Percentiles rank a stretch among this genome's conserved stretches.
These are phyloP conservation scores for Amorphotheca resinae DNA, from an alignment of 495 filamentous ascomycete genomes.

Conservation along the genomic window DNA sequence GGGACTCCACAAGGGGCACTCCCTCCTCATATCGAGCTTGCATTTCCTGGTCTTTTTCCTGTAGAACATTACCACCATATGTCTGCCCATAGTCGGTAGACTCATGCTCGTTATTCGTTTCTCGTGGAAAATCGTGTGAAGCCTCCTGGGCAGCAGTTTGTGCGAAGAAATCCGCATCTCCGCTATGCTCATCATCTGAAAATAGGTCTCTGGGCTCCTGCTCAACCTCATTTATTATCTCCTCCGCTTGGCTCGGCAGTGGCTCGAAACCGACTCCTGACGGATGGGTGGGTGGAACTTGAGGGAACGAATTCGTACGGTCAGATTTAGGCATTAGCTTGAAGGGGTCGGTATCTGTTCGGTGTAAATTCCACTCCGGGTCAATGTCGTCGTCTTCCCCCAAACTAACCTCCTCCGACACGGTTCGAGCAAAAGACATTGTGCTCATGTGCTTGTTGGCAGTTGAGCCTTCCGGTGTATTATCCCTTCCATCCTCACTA, in stretches of 20 bases:
- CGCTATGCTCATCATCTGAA: slow-evolving; percentile 16
- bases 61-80: slow-evolving; percentile 13
- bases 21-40: slow-evolving; percentile 49
- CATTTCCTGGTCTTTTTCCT: slow-evolving; percentile 18
- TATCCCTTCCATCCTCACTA: slow-evolving; percentile 14
- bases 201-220: slow-evolving; percentile 22
- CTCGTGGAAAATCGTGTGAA: not conserved
- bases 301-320: slow-evolving; percentile 52
- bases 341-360: slow-evolving; percentile 40
- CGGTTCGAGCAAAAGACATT: slow-evolving; percentile 40
- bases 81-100: slow-evolving; percentile 7
- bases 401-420: slow-evolving; percentile 40
- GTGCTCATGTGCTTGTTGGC: slow-evolving; percentile 36
- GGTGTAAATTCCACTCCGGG: slow-evolving; percentile 35
- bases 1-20: slow-evolving; percentile 35
- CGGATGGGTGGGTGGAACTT: slow-evolving; percentile 30
- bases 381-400: slow-evolving; percentile 33
- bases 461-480: slow-evolving; percentile 19
- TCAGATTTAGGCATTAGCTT: slow-evolving; percentile 39
- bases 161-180: slow-evolving; percentile 19
- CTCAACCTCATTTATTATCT: slow-evolving; percentile 25
- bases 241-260: slow-evolving; percentile 31
- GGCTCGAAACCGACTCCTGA: slow-evolving; percentile 12
- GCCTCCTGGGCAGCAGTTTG: slow-evolving; percentile 14
- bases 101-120: not conserved